A percentile compares a stretch with the other conserved stretches of the same genome.
These are phyloP conservation scores for Pelargonium cotyledonis DNA, from an alignment of 441 rosid genomes.

Conservation along the genomic window DNA sequence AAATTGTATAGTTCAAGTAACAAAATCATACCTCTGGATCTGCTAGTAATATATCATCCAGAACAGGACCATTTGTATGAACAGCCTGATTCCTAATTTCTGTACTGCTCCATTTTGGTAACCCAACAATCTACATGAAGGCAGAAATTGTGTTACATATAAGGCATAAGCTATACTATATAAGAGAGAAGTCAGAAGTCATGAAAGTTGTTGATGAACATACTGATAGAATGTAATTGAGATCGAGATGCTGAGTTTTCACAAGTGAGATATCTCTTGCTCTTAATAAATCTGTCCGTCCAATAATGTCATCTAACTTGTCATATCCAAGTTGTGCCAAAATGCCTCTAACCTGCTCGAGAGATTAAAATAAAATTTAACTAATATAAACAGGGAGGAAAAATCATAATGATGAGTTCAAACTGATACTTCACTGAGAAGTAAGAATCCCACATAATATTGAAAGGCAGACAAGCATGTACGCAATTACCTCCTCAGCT, in stretches of 20 bases:
- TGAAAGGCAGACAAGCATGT: conserved; percentile 8
- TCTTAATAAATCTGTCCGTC: conserved; percentile 65
- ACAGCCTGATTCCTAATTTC: conserved; percentile 82
- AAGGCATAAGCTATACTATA: neutral
- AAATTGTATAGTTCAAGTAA: neutral
- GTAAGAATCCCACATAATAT: conserved; percentile 3
- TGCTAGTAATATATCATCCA: conserved; percentile 72
- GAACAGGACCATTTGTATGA: conserved; percentile 81
- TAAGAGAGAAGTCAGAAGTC: neutral
- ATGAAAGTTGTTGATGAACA: conserved; percentile 24
- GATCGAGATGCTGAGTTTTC: conserved; percentile 96
- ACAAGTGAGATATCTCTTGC: conserved; percentile 87
- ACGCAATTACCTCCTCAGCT: conserved; percentile 86
- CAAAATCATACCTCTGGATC: conserved; percentile 64
- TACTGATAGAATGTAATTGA: conserved; percentile 71
- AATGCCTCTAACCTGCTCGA: conserved; percentile 78
- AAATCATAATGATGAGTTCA: neutral
- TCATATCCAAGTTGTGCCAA: conserved; percentile 83
- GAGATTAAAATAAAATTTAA: conserved; percentile 12
- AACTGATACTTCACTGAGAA: conserved; percentile 8
- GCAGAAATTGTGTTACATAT: conserved; percentile 15
- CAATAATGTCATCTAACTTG: conserved; percentile 88
- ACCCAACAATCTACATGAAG: conserved; percentile 58
- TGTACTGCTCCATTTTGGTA: conserved; percentile 85
- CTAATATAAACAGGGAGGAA: conserved; percentile 6